phyloP scores from a whole-genome alignment of 2,329 filamentous ascomycete species.

The Beauveria asiatica region DNA sequence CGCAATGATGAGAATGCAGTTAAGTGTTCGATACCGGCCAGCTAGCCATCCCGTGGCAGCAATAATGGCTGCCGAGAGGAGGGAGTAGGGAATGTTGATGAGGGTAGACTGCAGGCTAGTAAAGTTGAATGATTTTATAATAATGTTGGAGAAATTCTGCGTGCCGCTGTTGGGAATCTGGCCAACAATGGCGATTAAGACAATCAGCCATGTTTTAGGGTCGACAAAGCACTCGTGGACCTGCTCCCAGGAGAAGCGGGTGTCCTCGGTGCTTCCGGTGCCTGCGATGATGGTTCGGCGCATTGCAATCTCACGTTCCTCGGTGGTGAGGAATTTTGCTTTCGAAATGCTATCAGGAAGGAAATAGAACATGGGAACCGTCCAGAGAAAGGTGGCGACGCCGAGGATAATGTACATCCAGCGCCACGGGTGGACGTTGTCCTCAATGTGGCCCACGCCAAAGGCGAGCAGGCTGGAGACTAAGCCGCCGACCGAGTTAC shows the following conservation, averaged over 20 bases:
- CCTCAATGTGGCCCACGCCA: constrained; percentile 44
- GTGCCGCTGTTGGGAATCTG: constrained; percentile 57
- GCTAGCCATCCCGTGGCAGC: constrained; percentile 41
- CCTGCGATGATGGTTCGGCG: constrained; percentile 41
- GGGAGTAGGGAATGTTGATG: constrained; percentile 50
- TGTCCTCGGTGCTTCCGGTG: constrained; percentile 41
- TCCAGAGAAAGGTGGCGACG: constrained; percentile 41
- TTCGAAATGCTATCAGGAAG: constrained; percentile 46
- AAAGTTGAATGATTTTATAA: constrained; percentile 48
- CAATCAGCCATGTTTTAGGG: constrained; percentile 53
- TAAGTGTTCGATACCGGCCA: constrained; percentile 40
- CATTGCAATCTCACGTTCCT: constrained; percentile 41
- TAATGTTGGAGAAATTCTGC: constrained; percentile 49
- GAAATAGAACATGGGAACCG: constrained; percentile 36
- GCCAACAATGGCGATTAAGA: constrained; percentile 41
- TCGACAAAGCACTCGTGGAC: constrained; percentile 44
- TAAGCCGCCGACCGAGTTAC: constrained; percentile 40
- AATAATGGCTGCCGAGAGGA: constrained; percentile 41
- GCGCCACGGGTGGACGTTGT: constrained; percentile 40
- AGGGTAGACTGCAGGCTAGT: constrained; percentile 44
- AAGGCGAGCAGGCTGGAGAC: constrained; percentile 44
- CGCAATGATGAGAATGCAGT: constrained; percentile 42
- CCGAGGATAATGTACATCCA: constrained; percentile 53
- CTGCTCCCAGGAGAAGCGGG: constrained; percentile 42
- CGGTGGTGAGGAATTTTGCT: constrained; percentile 47